Evolutionary conservation across 768 basidiomycete species (phyloP).

Genomic region (Termitomyces sp.): DNA sequence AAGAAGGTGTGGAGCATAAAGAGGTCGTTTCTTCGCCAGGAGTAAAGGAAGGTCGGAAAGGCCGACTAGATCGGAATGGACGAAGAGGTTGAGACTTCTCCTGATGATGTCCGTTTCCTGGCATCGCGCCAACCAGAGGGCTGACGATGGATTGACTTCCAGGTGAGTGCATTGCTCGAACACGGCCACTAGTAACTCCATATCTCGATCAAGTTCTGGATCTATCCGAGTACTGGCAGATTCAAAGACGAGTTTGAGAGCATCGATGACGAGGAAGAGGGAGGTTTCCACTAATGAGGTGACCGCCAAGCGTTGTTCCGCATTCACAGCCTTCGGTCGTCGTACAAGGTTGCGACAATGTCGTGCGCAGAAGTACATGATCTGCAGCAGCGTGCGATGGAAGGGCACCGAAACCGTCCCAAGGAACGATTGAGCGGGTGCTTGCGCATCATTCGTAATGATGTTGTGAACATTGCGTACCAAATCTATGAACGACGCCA

Average conservation of each 20-base stretch:
- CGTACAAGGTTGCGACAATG: slow-evolving; percentile 49
- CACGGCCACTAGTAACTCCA: slow-evolving; percentile 77
- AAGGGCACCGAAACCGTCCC: slow-evolving; percentile 59
- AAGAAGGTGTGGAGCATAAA: slow-evolving; percentile 75
- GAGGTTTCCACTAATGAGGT: slow-evolving; percentile 55
- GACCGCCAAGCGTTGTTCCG: slow-evolving; percentile 58
- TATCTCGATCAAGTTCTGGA: slow-evolving; percentile 69
- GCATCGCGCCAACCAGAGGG: slow-evolving; percentile 73
- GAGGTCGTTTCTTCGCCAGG: slow-evolving; percentile 53
- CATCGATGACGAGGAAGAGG: slow-evolving; percentile 63
- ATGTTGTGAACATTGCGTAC: slow-evolving; percentile 57
- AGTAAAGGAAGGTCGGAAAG: slow-evolving; percentile 61
- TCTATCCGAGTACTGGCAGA: slow-evolving; percentile 52
- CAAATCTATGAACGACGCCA: slow-evolving; percentile 56
- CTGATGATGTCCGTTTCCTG: slow-evolving; percentile 79
- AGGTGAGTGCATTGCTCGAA: slow-evolving; percentile 74
- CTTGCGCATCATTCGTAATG: slow-evolving; percentile 67
- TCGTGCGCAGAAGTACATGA: slow-evolving; percentile 71
- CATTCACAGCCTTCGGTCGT: slow-evolving; percentile 44
- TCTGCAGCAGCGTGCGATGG: slow-evolving; percentile 75
- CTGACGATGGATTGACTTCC: slow-evolving; percentile 63
- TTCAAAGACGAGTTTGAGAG: slow-evolving; percentile 57
- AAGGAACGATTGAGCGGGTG: slow-evolving; percentile 69
- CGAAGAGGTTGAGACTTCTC: slow-evolving; percentile 67
- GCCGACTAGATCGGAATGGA: slow-evolving; percentile 63